Conservation (phyloP, 2,329 filamentous ascomycete species). For the Sclerotinia minor region DNA sequence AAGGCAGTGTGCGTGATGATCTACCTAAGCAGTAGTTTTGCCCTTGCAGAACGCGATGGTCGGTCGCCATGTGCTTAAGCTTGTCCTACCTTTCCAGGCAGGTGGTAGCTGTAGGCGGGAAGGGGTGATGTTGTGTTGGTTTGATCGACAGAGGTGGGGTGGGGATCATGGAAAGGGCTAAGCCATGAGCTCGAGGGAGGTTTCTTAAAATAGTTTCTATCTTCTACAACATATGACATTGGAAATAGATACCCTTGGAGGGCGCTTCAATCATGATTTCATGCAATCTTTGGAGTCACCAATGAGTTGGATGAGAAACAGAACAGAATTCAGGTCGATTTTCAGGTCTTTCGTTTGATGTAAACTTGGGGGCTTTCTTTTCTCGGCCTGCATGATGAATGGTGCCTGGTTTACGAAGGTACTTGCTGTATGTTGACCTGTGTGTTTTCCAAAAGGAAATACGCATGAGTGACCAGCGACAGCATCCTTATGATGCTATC, state of each 20-base stretch:
- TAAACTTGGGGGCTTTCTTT: not conserved
- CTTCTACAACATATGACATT: not conserved
- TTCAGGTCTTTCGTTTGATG: not conserved
- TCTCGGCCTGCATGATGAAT: not conserved
- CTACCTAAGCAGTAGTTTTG: not conserved
- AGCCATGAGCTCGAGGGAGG: not conserved
- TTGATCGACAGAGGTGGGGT: slow-evolving; percentile 18
- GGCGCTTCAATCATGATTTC: not conserved
- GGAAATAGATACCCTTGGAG: not conserved
- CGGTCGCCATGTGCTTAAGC: not conserved
- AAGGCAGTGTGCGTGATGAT: slow-evolving; percentile 15
- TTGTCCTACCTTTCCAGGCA: not conserved
- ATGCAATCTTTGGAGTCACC: slow-evolving; percentile 8
- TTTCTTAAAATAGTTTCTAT: slow-evolving; percentile 20
- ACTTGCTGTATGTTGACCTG: not conserved
- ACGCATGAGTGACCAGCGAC: too few relatives aligned
- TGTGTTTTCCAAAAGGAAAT: not conserved
- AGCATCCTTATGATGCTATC: not conserved
- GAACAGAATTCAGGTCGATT: not conserved
- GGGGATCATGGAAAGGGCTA: not conserved
- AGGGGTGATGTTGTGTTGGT: not conserved
- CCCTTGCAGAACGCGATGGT: not conserved
- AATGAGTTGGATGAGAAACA: not conserved
- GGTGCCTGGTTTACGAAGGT: not conserved
- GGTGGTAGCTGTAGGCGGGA: not conserved